Conservation (phyloP, 306 rosid species). For the Malus sylvestris region DNA sequence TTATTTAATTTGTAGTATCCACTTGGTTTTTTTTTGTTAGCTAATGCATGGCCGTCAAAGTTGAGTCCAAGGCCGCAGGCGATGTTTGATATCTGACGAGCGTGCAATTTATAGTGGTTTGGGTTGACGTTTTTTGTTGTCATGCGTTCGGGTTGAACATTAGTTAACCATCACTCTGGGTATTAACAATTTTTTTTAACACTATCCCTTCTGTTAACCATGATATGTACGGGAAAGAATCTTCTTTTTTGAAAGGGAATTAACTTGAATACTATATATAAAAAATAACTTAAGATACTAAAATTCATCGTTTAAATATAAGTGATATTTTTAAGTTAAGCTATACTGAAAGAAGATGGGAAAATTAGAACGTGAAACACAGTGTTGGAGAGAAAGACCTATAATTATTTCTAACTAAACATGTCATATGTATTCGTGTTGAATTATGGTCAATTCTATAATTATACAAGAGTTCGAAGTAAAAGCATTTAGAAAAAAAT, state of each 20-base stretch:
- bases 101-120: not conserved
- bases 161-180: not conserved
- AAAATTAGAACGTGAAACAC: too few species aligned
- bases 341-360: too few species aligned
- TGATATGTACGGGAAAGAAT: not conserved
- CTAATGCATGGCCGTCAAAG: not conserved
- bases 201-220: not conserved
- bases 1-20: not conserved
- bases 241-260: not conserved
- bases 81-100: not conserved
- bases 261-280: not conserved
- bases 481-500: too few species aligned
- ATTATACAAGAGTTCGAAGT: too few species aligned
- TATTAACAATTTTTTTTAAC: too few species aligned
- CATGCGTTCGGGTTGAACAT: not conserved
- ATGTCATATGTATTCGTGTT: too few species aligned
- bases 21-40: not conserved
- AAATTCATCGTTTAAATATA: too few species aligned
- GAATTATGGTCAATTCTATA: too few species aligned
- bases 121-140: not conserved
- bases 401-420: too few species aligned
- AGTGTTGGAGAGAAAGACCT: too few species aligned
- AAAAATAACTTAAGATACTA: too few species aligned
- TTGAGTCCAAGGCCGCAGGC: not conserved
- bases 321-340: too few species aligned